Evolutionary conservation across 768 basidiomycete genomes (phyloP).

Genomic region (Daedaleopsis sinensis): DNA sequence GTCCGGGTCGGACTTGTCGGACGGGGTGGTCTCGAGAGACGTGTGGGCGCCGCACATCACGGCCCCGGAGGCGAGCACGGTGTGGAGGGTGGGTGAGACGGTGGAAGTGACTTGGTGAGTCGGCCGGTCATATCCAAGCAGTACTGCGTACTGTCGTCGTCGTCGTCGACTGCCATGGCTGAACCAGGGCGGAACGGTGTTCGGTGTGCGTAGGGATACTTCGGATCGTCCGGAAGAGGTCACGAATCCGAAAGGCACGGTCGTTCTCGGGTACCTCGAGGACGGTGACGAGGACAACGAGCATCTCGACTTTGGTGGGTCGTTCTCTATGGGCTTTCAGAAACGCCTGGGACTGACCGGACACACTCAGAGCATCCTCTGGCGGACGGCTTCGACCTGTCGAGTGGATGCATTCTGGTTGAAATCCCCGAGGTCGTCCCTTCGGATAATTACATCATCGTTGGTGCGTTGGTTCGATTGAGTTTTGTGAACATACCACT

Average conservation of each 20-base stretch:
- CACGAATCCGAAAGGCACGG: slow-evolving; percentile 49
- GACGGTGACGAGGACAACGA: slow-evolving; percentile 43
- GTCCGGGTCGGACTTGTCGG: background rate
- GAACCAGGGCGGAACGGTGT: background rate
- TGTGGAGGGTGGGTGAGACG: slow-evolving; percentile 52
- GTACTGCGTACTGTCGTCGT: slow-evolving; percentile 8
- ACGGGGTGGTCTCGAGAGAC: slow-evolving; percentile 13
- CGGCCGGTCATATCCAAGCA: slow-evolving; percentile 9
- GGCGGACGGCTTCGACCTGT: slow-evolving; percentile 56
- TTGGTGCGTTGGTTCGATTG: slow-evolving; percentile 47
- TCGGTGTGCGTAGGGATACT: slow-evolving; percentile 46
- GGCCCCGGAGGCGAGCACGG: slow-evolving; percentile 45
- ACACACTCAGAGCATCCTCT: slow-evolving; percentile 53
- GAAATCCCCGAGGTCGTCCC: slow-evolving; percentile 52
- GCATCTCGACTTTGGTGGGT: slow-evolving; percentile 56
- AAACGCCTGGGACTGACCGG: no score
- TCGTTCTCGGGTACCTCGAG: slow-evolving; percentile 54
- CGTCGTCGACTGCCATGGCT: background rate
- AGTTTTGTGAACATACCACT: background rate
- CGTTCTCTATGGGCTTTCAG: background rate
- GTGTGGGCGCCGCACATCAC: slow-evolving; percentile 56
- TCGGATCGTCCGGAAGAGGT: slow-evolving; percentile 26
- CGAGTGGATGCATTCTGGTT: slow-evolving; percentile 49
- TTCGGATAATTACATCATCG: slow-evolving; percentile 58
- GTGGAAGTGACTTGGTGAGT: slow-evolving; percentile 58